These are phyloP conservation scores for Entonaema liquescens DNA, from an alignment of 495 filamentous ascomycete species.

Conservation along the genomic window DNA sequence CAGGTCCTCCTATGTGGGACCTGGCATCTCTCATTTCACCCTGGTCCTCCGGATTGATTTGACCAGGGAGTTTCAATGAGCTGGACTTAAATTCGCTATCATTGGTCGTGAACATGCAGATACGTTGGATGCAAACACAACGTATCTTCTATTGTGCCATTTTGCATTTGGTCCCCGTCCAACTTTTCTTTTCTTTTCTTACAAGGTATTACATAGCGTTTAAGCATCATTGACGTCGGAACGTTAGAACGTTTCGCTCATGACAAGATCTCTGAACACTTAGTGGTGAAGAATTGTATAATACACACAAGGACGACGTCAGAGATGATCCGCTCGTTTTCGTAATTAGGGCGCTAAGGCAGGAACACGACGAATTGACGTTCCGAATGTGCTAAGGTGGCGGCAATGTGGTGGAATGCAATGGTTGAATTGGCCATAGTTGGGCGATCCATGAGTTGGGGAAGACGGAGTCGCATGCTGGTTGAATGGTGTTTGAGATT, in stretches of 20 bases:
- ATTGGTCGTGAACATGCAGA: slow-evolving; percentile 1
- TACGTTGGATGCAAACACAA: background rate
- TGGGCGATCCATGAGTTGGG: slow-evolving; percentile 33
- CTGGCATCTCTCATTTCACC: slow-evolving; percentile 24
- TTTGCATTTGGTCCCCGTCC: slow-evolving; percentile 6
- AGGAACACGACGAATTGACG: slow-evolving; percentile 36
- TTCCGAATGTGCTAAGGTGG: slow-evolving; percentile 17
- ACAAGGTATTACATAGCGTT: slow-evolving; percentile 1
- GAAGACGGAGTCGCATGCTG: slow-evolving; percentile 41
- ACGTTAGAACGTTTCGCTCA: background rate
- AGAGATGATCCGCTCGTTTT: slow-evolving; percentile 18
- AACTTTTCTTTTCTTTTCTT: slow-evolving; percentile 9
- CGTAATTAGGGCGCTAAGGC: slow-evolving; percentile 37
- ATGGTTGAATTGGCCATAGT: slow-evolving; percentile 33
- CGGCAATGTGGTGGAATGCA: slow-evolving; percentile 40
- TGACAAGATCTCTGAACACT: background rate
- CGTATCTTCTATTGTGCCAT: background rate
- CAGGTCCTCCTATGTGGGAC: background rate
- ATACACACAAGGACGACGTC: background rate
- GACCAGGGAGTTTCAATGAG: slow-evolving; percentile 29
- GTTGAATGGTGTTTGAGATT: slow-evolving; percentile 40
- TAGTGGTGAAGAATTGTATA: background rate
- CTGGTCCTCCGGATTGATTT: slow-evolving; percentile 29
- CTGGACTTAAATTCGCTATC: slow-evolving; percentile 7
- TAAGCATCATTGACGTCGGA: background rate